A percentile compares a stretch with the other conserved stretches of the same genome.
phyloP scores from a whole-genome alignment of 257 asterid genomes.

The Penstemon newberryi region DNA sequence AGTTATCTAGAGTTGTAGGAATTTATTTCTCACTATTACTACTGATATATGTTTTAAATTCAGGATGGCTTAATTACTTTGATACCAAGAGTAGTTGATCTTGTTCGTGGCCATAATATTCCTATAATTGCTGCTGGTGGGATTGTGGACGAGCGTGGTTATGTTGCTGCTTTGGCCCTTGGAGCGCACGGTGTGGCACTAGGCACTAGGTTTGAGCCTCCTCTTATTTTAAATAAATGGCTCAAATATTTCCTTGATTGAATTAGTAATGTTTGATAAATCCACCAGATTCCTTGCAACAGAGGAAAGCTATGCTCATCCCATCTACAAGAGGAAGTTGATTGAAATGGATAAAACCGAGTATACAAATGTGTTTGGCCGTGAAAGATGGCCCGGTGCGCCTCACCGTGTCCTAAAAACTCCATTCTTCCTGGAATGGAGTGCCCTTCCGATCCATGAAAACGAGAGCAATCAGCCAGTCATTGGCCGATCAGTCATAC shows the following conservation, averaged over 20 bases:
- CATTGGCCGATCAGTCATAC: constrained; percentile 68
- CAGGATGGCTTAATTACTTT: constrained; percentile 66
- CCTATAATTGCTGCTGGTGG: constrained; percentile 83
- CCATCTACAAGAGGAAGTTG: constrained; percentile 66
- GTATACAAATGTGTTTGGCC: constrained; percentile 76
- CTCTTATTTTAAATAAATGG: background rate
- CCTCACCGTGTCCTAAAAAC: constrained; percentile 74
- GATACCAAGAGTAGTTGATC: constrained; percentile 73
- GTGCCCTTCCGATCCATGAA: constrained; percentile 54
- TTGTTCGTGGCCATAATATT: constrained; percentile 44
- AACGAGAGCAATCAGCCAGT: constrained; percentile 67
- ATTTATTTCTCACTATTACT: no score
- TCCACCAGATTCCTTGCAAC: constrained; percentile 64
- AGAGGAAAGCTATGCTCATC: constrained; percentile 83
- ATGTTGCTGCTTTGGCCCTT: constrained; percentile 85
- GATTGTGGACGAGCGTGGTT: constrained; percentile 84
- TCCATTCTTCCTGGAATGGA: constrained; percentile 65
- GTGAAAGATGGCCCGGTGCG: constrained; percentile 89
- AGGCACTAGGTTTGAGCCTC: constrained; percentile 64
- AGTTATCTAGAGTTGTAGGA: background rate
- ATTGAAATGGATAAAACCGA: constrained; percentile 59
- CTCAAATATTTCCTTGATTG: no score
- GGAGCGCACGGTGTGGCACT: constrained; percentile 79
- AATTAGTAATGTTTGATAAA: no score
- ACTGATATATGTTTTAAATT: constrained; percentile 2